Percentiles rank a stretch among this genome's conserved stretches.
These are phyloP conservation scores for Fusarium sp. DNA, from an alignment of 2,329 filamentous ascomycete genomes.

Conservation along the genomic window DNA sequence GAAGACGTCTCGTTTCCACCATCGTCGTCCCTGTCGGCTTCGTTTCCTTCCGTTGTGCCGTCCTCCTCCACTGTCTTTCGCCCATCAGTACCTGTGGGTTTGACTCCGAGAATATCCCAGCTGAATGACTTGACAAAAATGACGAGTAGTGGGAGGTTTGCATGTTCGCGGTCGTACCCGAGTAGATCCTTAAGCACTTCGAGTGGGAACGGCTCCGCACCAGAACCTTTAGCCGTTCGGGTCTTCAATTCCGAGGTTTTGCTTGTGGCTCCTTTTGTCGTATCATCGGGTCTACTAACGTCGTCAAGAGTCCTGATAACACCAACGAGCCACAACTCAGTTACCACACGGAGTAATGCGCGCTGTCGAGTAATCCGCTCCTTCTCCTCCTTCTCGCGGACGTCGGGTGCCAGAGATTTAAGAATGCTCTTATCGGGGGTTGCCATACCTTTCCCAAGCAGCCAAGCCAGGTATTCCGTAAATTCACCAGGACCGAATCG, in stretches of 20 bases:
- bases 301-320: conserved; percentile 84
- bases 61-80: conserved; percentile 88
- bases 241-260: conserved; percentile 73
- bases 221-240: conserved; percentile 69
- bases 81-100: conserved; percentile 77
- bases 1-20: conserved; percentile 42
- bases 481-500: conserved; percentile 92
- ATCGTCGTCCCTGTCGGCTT: conserved; percentile 57
- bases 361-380: conserved; percentile 89
- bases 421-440: conserved; percentile 88
- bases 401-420: conserved; percentile 82
- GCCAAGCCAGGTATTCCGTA: conserved; percentile 91
- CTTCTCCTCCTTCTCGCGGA: conserved; percentile 95
- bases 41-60: conserved; percentile 67
- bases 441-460: conserved; percentile 89
- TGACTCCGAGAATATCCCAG: conserved; percentile 93
- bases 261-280: conserved; percentile 69
- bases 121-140: conserved; percentile 96
- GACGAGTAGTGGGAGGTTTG: conserved; percentile 90
- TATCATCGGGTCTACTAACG: conserved; percentile 71
- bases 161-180: conserved; percentile 91
- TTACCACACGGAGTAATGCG: conserved; percentile 87
- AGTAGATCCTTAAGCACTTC: conserved; percentile 98
- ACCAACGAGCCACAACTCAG: conserved; percentile 94
- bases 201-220: conserved; percentile 90